phyloP scores from a whole-genome alignment of 345 rosid genomes.

The Eutrema japonicum region DNA sequence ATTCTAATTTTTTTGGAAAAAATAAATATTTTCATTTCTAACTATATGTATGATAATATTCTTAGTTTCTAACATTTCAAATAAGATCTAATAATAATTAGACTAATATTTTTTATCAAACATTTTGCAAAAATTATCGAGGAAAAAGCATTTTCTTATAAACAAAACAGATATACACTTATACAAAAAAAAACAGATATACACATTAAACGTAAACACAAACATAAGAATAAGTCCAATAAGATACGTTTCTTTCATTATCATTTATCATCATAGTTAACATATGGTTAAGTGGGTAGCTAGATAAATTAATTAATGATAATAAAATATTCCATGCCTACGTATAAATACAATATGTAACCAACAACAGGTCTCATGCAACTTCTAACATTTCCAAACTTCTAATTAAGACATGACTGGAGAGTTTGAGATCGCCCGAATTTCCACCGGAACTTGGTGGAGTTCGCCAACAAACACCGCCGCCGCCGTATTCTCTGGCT shows the following conservation, averaged over 20 bases:
- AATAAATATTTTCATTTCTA: background rate
- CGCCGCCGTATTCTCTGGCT: background rate
- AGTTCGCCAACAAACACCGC: conserved; percentile 47
- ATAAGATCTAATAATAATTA: too few relatives aligned
- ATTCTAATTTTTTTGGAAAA: background rate
- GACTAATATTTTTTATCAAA: background rate
- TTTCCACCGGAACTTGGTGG: conserved; percentile 80
- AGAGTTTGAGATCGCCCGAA: conserved; percentile 65
- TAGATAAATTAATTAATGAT: conserved; percentile 14
- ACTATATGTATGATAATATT: background rate
- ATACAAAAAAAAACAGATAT: too few relatives aligned
- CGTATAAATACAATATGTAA: conserved; percentile 41
- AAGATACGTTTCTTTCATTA: background rate
- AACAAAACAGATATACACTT: background rate
- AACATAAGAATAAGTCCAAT: conserved; percentile 17
- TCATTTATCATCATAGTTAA: conserved; percentile 16
- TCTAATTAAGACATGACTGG: conserved; percentile 58
- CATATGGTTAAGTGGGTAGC: conserved; percentile 36
- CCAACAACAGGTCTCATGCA: conserved; percentile 41
- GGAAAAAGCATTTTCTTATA: background rate
- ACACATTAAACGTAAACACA: conserved; percentile 1
- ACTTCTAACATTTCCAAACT: conserved; percentile 25
- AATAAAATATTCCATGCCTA: conserved; percentile 14
- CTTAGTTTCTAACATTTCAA: background rate
- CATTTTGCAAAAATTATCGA: background rate